Conservation (phyloP, 495 filamentous ascomycete species). For the Astrothelium macrocarpum region DNA sequence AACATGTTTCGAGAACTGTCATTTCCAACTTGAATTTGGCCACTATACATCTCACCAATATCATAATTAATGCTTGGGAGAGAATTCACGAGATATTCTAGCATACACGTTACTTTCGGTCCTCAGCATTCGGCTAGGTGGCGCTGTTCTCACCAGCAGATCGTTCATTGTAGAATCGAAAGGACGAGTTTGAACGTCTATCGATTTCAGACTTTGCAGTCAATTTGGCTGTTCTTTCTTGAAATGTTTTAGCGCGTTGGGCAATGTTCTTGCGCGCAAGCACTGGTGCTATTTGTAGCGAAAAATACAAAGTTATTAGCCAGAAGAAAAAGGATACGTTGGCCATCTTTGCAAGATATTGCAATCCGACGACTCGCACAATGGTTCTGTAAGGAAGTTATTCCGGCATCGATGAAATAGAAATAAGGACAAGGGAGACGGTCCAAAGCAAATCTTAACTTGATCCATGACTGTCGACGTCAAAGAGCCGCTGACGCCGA, state of each 20-base stretch:
- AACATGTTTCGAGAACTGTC: slow-evolving; percentile 10
- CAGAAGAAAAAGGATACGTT: background rate
- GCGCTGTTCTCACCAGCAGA: background rate
- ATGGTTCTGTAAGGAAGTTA: background rate
- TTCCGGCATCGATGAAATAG: background rate
- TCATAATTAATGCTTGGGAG: slow-evolving; percentile 18
- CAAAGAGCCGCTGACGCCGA: slow-evolving; percentile 1
- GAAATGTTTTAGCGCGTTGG: slow-evolving; percentile 1
- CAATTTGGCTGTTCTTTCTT: background rate
- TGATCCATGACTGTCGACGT: background rate
- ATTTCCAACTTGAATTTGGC: slow-evolving; percentile 5
- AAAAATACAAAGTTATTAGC: background rate
- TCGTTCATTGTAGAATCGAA: background rate
- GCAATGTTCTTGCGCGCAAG: background rate
- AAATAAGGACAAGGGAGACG: background rate
- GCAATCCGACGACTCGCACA: too few species aligned
- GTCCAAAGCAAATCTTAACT: background rate
- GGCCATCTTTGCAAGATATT: background rate
- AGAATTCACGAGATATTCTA: slow-evolving; percentile 9
- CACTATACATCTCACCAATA: slow-evolving; percentile 20
- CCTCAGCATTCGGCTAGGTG: too few species aligned
- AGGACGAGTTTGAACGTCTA: background rate
- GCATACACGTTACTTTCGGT: background rate
- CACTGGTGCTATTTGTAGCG: background rate
- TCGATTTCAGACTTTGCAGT: background rate